These are phyloP conservation scores for Pseudogymnoascus sp. DNA, from an alignment of 2,329 filamentous ascomycete species.

Conservation along the genomic window DNA sequence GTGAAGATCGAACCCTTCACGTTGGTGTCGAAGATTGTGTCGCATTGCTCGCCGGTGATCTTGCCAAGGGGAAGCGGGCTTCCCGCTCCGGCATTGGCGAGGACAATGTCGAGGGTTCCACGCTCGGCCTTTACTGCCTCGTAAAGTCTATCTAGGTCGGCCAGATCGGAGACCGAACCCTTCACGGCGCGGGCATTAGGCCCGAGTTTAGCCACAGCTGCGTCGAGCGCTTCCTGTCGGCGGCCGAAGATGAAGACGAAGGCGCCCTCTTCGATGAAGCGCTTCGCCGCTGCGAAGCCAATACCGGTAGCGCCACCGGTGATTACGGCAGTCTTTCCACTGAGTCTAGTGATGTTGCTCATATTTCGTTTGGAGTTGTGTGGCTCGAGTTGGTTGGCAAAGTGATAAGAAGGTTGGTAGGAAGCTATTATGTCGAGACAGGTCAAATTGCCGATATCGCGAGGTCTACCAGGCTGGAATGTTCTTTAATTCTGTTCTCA, in stretches of 20 bases:
- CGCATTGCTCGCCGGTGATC: constrained; percentile 21
- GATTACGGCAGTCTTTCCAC: constrained; percentile 19
- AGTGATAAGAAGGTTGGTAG: too few species aligned
- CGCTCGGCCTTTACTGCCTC: constrained; percentile 22
- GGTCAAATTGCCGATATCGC: too few species aligned
- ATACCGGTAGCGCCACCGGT: constrained; percentile 21
- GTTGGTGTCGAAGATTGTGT: constrained; percentile 29
- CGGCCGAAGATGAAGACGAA: constrained; percentile 19
- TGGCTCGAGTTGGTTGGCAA: too few species aligned
- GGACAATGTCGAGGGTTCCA: constrained; percentile 22
- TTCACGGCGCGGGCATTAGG: constrained; percentile 19
- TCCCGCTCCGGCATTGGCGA: constrained; percentile 20
- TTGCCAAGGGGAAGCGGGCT: constrained; percentile 19
- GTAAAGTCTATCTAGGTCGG: constrained; percentile 21
- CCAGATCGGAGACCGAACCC: constrained; percentile 20
- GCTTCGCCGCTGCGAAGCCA: constrained; percentile 17
- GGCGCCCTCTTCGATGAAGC: constrained; percentile 18
- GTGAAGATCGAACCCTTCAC: constrained; percentile 31
- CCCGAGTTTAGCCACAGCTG: constrained; percentile 16
- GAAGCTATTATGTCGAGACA: too few species aligned
- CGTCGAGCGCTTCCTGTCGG: constrained; percentile 19
- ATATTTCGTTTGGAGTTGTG: constrained; percentile 16
- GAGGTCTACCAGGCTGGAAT: too few species aligned
- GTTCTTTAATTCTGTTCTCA: too few species aligned
- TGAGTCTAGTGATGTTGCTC: constrained; percentile 13